phyloP scores from a whole-genome alignment of 345 rosid genomes.

The Arabis hirsuta region DNA sequence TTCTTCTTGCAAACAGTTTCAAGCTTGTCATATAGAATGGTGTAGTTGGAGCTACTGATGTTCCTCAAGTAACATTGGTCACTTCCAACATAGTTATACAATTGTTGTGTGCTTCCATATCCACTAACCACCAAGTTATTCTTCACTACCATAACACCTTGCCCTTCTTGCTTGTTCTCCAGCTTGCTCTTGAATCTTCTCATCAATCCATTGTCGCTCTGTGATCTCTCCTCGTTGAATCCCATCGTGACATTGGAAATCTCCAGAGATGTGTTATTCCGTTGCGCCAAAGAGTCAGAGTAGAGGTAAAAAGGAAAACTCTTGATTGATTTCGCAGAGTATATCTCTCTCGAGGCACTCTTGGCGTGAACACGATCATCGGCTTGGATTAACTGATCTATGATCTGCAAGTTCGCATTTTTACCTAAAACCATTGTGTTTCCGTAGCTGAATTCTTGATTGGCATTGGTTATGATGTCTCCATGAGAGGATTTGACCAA shows the following conservation, averaged over 20 bases:
- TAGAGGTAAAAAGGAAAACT: constrained; percentile 53
- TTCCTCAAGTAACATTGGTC: constrained; percentile 73
- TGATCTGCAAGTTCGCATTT: constrained; percentile 57
- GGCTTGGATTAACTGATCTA: constrained; percentile 62
- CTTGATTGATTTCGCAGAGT: constrained; percentile 49
- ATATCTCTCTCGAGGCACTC: constrained; percentile 37
- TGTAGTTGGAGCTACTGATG: constrained; percentile 72
- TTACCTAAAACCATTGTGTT: constrained; percentile 65
- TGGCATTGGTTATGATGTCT: constrained; percentile 52
- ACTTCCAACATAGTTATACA: constrained; percentile 54
- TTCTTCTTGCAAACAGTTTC: constrained; percentile 43
- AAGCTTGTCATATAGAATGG: constrained; percentile 56
- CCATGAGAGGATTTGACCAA: constrained; percentile 76
- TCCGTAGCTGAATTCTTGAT: constrained; percentile 57
- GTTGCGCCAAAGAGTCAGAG: constrained; percentile 47
- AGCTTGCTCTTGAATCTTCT: constrained; percentile 46
- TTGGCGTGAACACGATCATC: constrained; percentile 53
- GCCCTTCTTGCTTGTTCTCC: constrained; percentile 58
- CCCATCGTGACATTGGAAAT: constrained; percentile 57
- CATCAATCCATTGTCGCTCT: constrained; percentile 33
- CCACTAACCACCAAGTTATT: constrained; percentile 56
- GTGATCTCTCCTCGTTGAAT: constrained; percentile 57
- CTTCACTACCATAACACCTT: constrained; percentile 54
- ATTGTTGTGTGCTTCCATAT: constrained; percentile 59
- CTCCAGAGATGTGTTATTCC: constrained; percentile 42